Evolutionary conservation across 768 basidiomycete genomes (phyloP).

Genomic region (Tulasnella sp.): DNA sequence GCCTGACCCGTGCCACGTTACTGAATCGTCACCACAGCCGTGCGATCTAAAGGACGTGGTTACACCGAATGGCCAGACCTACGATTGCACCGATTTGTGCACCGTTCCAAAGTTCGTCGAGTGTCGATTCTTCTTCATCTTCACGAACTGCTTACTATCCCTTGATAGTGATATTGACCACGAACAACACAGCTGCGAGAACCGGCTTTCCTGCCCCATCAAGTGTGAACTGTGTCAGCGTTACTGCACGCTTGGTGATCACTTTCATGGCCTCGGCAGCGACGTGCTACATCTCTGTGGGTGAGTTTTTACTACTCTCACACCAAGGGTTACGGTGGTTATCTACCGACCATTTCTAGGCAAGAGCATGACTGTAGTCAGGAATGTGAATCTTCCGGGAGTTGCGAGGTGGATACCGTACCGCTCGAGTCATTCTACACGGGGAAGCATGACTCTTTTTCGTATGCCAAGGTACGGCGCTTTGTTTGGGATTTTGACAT

Average conservation of each 20-base stretch:
- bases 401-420: constrained; percentile 45
- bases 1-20: not conserved
- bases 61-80: constrained; percentile 23
- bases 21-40: constrained; percentile 25
- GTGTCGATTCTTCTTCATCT: not conserved
- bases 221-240: constrained; percentile 44
- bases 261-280: constrained; percentile 39
- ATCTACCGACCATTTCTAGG: constrained; percentile 24
- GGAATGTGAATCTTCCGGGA: constrained; percentile 35
- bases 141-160: not conserved
- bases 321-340: not conserved
- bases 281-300: constrained; percentile 43
- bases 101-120: constrained; percentile 14
- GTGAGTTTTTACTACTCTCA: constrained; percentile 24
- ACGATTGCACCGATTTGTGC: constrained; percentile 35
- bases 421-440: constrained; percentile 52
- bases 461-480: constrained; percentile 45
- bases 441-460: constrained; percentile 46
- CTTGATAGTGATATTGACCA: constrained; percentile 37
- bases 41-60: constrained; percentile 31
- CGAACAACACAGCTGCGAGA: constrained; percentile 37
- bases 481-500: not conserved
- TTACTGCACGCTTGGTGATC: constrained; percentile 37
- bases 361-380: constrained; percentile 40
- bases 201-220: constrained; percentile 38